phyloP scores from a whole-genome alignment of 768 basidiomycete genomes.

The Rossbeevera mucosa region DNA sequence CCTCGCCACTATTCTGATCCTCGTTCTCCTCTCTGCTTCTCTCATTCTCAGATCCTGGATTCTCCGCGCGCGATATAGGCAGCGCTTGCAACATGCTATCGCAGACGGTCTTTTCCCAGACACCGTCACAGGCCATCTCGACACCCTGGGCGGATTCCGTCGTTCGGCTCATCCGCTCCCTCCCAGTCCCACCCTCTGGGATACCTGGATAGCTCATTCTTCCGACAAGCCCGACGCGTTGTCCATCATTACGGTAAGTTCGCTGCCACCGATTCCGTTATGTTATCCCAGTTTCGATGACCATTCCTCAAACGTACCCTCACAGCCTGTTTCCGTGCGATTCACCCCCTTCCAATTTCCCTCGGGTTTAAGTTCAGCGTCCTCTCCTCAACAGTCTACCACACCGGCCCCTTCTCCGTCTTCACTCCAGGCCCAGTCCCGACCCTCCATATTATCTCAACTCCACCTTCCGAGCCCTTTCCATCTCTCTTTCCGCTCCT shows the following conservation, averaged over 20 bases:
- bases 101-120: slow-evolving; percentile 41
- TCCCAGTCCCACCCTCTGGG: slow-evolving; percentile 16
- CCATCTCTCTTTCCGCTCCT: background rate
- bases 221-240: background rate
- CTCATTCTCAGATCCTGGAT: slow-evolving; percentile 63
- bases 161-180: slow-evolving; percentile 7
- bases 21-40: slow-evolving; percentile 58
- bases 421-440: background rate
- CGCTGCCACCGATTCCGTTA: background rate
- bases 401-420: background rate
- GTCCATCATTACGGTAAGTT: slow-evolving; percentile 16
- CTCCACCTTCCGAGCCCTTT: slow-evolving; percentile 7
- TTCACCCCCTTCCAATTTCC: background rate
- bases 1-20: slow-evolving; percentile 64
- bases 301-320: background rate
- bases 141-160: background rate
- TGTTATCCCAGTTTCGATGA: background rate
- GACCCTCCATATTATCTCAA: slow-evolving; percentile 6
- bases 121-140: background rate
- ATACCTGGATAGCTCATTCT: slow-evolving; percentile 8
- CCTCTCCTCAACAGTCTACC: background rate
- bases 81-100: slow-evolving; percentile 49
- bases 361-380: background rate
- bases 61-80: slow-evolving; percentile 54
- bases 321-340: slow-evolving; percentile 20